Base-by-base conservation (phyloP, 208 protist species). In the Crithidia thermophila region DNA sequence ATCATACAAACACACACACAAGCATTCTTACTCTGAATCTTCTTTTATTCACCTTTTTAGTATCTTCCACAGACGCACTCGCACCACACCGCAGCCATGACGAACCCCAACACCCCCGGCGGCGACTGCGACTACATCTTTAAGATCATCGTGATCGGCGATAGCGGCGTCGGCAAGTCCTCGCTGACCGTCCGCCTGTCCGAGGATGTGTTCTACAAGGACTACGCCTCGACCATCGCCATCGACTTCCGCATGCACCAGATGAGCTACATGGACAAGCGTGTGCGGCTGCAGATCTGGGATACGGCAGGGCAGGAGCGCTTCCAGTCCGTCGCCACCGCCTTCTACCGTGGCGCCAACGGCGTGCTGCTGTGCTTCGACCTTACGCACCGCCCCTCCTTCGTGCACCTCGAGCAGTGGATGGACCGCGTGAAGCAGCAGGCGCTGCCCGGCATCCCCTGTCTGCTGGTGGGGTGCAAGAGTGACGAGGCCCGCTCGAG, bases 331-430 rank as follows among this genome's bases (percentile, higher is more conserved):
- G 84, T 98, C 43, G 93, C 93, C 58, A 95, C 89, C 4, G 93
- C 91, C n/a, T 98, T 96, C 72, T 98, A 98, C 67, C 85, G 94
- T 49, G 92, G 92, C 14, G 92, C 94, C 10, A 95, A 95, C 71
- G 94, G 90, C 49, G 93, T 95, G n/a, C 70, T 99, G 61, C 79
- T 99, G 7, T 98, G 98, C 72, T 99, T 99, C 73, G 98, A 99
- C 75, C 93, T 99, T 51, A 99, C 98, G 7, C 97, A 99, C 84
- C 84, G 93, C 33, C 88, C 98, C 25, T 98, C 96, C 40, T 99
- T 98, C 70, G 63, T 89, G 30, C 97, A 98, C 75, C 91, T 98
- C 18, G 96, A 99, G 40, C 96, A 98, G 82, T 99, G 98, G 98
- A 97, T 99, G 70, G 98, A 98, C 67, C 97, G 98, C 68, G 89